These are phyloP conservation scores for Ulmus americana DNA, from an alignment of 331 rosid species.

Conservation along the genomic window DNA sequence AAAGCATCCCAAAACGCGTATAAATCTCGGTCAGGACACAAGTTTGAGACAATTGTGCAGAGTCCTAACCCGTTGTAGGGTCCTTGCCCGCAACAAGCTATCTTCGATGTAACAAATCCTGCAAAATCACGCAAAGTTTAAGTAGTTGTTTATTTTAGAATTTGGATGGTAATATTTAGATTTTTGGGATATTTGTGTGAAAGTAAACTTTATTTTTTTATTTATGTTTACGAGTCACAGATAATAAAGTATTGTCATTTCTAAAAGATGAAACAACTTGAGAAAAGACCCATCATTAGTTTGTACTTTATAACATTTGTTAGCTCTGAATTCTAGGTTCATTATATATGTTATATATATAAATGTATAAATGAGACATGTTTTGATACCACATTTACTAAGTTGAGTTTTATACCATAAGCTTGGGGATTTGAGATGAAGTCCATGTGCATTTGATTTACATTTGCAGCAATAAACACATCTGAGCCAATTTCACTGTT, in stretches of 20 bases:
- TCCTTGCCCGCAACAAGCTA: constrained; percentile 96
- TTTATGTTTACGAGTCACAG: too few relatives aligned
- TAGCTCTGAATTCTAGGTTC: neutral
- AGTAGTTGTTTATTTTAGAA: too few relatives aligned
- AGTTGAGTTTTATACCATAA: constrained; percentile 32
- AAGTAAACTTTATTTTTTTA: too few relatives aligned
- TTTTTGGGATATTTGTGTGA: too few relatives aligned
- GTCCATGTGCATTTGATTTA: constrained; percentile 40
- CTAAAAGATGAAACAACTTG: too few relatives aligned
- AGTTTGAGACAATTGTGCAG: constrained; percentile 52
- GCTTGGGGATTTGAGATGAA: constrained; percentile 47
- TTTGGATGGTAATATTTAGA: neutral
- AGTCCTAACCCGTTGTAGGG: constrained; percentile 80
- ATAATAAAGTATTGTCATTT: neutral
- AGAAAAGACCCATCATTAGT: neutral
- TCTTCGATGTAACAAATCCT: constrained; percentile 71
- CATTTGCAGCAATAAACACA: constrained; percentile 46
- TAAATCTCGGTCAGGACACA: constrained; percentile 55
- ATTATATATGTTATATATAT: neutral
- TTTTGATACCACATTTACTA: neutral
- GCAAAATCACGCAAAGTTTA: neutral
- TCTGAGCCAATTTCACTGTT: constrained; percentile 44
- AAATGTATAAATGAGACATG: neutral
- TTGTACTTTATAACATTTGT: neutral
- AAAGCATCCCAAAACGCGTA: constrained; percentile 75